These are phyloP conservation scores for Metschnikowia santaceciliae DNA, from an alignment of 805 yeast genomes.

Conservation along the genomic window DNA sequence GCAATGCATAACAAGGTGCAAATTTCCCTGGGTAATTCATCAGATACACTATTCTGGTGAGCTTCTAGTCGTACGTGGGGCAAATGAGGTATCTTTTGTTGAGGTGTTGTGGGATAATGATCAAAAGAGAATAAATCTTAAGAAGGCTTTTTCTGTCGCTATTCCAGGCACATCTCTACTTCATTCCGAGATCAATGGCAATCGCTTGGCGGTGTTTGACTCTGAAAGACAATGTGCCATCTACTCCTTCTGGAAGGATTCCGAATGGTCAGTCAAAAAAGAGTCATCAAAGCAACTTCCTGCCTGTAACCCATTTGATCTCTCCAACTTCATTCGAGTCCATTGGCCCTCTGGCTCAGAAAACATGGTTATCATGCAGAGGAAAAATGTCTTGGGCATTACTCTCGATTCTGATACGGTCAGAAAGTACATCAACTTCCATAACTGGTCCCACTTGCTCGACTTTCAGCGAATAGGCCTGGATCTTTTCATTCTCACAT, in stretches of 20 bases:
- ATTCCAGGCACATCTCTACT: background rate
- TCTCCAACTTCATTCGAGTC: conserved; percentile 11
- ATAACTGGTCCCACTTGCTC: conserved; percentile 15
- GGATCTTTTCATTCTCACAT: conserved; percentile 54
- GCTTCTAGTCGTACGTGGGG: conserved; percentile 13
- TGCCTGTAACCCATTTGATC: conserved; percentile 8
- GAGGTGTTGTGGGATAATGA: conserved; percentile 10
- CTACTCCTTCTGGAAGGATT: conserved; percentile 3
- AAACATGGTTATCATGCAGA: conserved; percentile 3
- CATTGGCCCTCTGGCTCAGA: conserved; percentile 11
- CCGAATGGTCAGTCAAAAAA: conserved; percentile 5
- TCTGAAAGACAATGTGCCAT: conserved; percentile 1
- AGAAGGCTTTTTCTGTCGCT: conserved; percentile 3
- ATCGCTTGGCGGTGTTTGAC: conserved; percentile 8
- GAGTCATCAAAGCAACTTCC: background rate
- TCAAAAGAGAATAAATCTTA: conserved; percentile 5
- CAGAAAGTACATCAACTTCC: conserved; percentile 11
- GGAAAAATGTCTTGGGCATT: conserved; percentile 8
- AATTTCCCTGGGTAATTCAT: conserved; percentile 7
- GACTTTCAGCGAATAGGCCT: conserved; percentile 13
- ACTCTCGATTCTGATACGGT: background rate
- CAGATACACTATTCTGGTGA: conserved; percentile 8
- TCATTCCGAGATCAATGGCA: conserved; percentile 3
- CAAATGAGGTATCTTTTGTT: conserved; percentile 5
- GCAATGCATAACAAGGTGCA: conserved; percentile 2